Conservation (phyloP, 768 basidiomycete species). For the Suillus alpinus region DNA sequence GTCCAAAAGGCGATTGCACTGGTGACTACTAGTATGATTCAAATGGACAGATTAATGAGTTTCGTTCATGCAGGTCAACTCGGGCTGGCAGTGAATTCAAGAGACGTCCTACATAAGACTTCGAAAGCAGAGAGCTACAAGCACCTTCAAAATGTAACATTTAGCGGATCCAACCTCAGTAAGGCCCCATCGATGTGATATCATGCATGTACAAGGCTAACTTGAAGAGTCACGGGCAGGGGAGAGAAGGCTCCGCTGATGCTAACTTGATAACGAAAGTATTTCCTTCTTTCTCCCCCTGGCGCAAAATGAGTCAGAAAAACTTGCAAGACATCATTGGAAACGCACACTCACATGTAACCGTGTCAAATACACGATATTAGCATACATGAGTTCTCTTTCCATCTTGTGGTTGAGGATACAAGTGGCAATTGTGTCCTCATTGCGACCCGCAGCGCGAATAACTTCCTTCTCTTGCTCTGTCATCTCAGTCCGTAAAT, state of each 20-base stretch:
- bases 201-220: not conserved
- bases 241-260: not conserved
- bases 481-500: constrained; percentile 15
- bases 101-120: not conserved
- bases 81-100: too few relatives aligned
- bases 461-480: constrained; percentile 12
- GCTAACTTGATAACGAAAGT: not conserved
- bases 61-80: too few relatives aligned
- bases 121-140: not conserved
- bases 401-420: not conserved
- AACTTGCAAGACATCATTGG: not conserved
- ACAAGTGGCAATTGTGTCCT: not conserved
- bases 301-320: not conserved
- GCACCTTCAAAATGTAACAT: not conserved
- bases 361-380: not conserved
- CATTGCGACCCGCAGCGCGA: not conserved
- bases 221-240: not conserved
- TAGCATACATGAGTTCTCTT: not conserved
- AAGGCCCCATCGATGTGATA: not conserved
- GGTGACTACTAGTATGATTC: too few relatives aligned
- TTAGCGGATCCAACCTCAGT: not conserved
- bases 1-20: too few relatives aligned
- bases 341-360: not conserved
- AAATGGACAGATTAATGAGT: too few relatives aligned
- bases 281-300: not conserved